These are phyloP conservation scores for Capsicum pubescens DNA, from an alignment of 257 asterid species.

Conservation along the genomic window DNA sequence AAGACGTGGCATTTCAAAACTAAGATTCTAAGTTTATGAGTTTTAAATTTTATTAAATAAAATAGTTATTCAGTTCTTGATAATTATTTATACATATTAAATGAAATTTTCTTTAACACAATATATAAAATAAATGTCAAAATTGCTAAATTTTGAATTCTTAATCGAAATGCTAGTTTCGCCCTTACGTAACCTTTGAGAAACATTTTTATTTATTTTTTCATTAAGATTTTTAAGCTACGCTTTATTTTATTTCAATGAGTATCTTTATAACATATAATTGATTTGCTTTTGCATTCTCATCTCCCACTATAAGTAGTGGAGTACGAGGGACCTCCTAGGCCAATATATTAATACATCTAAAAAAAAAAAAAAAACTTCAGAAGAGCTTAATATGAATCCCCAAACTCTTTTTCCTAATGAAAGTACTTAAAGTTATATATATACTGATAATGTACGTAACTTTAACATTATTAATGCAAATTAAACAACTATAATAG, in stretches of 20 bases:
- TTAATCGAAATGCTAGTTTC: background rate
- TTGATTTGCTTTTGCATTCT: slow-evolving; percentile 30
- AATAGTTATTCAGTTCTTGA: background rate
- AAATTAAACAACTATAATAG: background rate
- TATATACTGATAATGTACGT: background rate
- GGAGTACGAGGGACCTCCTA: background rate
- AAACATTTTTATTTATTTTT: background rate
- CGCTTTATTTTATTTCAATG: slow-evolving; percentile 6
- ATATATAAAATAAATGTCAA: background rate
- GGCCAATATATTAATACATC: background rate
- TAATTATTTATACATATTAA: background rate
- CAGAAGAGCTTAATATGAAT: background rate
- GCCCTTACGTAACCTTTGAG: background rate
- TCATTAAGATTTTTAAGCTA: background rate
- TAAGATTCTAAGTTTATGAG: background rate
- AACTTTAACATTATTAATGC: background rate
- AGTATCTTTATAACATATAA: slow-evolving; percentile 31
- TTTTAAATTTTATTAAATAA: background rate
- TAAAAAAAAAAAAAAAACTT: background rate
- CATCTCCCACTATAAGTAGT: slow-evolving; percentile 48
- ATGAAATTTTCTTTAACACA: too few relatives aligned
- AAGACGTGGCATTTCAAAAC: background rate
- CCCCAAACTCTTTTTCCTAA: background rate
- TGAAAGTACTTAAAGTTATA: background rate
- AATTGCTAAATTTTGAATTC: background rate